Base-by-base conservation (phyloP, 805 yeast genomes). In the Candida nanaspora region DNA sequence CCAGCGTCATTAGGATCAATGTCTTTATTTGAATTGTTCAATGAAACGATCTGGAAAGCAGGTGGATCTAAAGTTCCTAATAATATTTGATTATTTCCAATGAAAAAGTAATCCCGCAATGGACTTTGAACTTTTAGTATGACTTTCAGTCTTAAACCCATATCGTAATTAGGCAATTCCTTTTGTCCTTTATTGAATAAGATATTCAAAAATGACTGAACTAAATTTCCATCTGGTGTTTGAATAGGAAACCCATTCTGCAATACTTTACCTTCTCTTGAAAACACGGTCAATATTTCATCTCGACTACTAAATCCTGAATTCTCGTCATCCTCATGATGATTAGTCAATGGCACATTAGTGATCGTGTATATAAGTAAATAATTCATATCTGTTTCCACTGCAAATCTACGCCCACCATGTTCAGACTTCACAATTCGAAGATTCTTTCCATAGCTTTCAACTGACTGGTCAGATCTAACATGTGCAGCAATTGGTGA, bases 401-500 rank as follows among this genome's bases (percentile, higher is more conserved):
- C 54, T 35, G 72, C 68, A 41, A 72, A 52, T 29, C 56, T 56
- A 33, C 62, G 57, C 13, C 72, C 63, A 40, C 70, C 66, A 26
- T 71, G 69, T 39, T 48, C 49, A 1, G 72, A 61, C 28, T 69
- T 55, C 32, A 53, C 51, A 8, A 76, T 51, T 20, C 57, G 50
- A 21, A 49, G 35, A 52, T 78, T 78, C 8, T 48, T 42, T 1
- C 85, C 85, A 57, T 69, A 71, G 18, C 58, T 57, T 21, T 62
- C 58, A 14, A 78, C 43, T 3, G 80, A 72, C 18, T 62, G 61
- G 19, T 51, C 49, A 0, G 72, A 57, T 41, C 84, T 55, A 6
- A 63, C 56, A 47, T 75, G 77, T 2, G 66, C 65, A 9, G 73
- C 69, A 4, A 77, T 56, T 1, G 80, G 77, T 13, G 72, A 57